Evolutionary conservation across 768 basidiomycete genomes (phyloP), one percentile per base, ranked within the genome.

Genomic region (Hygrocybe coccinea): DNA sequence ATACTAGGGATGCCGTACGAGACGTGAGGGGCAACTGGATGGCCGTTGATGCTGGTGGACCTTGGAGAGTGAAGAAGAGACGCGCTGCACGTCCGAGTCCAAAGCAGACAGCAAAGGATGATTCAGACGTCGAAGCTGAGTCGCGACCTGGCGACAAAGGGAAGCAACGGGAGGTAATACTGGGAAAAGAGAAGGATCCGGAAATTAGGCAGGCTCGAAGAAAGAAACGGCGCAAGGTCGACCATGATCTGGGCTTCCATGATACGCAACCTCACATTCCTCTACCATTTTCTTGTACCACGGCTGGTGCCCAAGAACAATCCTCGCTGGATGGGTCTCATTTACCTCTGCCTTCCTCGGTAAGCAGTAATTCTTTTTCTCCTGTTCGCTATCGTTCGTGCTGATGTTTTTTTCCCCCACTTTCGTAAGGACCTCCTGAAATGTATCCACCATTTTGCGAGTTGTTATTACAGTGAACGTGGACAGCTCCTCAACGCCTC

Each of bases 1-100:
- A 67, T 29, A 71, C 74, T 15, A 68, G 60, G 33, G 64, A 65
- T 43, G 67, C 73, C 12, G 67, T 76, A 2, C 71, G 73, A 50
- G 79, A 82, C 65, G 54, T 71, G 2, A 75, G 79, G 46, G 83
- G 80, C 11, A 84, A 85, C 57, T 86, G 84, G 82, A 77, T 86
- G 19, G 86, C 87, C 9, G 71, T 65, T 34, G 85, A 88, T 62
- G 86, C 86, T 2, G 85, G 79, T 15, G 86, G 87, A 1, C 65
- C 68, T 33, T 68, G 64, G 6, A 73, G 62, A 2, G 73, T 81
- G 62, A 72, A 69, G 61, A 70, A 62, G 61, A 73, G 72, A 55
- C 44, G 54, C 25, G 64, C 14, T 19, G 59, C 62, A 34, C 62
- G 66, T 3, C 68, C 67, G 24, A 64, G 66, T 3, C 68, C 67